Evolutionary conservation across 2,329 filamentous ascomycete genomes (phyloP).

Genomic region (Scedosporium aurantiacum): DNA sequence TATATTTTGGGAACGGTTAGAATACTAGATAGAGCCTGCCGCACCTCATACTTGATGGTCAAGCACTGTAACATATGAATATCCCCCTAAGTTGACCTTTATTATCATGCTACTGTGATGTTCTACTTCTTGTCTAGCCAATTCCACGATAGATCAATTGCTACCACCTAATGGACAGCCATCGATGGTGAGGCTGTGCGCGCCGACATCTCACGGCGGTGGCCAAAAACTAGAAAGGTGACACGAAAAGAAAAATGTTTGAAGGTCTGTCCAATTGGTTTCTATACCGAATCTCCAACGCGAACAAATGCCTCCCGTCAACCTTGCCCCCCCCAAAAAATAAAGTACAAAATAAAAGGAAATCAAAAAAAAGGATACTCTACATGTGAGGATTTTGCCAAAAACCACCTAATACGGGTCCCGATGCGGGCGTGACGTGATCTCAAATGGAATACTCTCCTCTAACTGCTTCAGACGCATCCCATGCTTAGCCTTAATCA

Average conservation of each 20-base stretch:
- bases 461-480: constrained; percentile 21
- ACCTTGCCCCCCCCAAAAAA: not conserved
- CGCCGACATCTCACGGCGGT: too few relatives aligned
- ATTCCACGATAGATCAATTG: too few relatives aligned
- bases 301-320: not conserved
- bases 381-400: not conserved
- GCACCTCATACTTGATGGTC: not conserved
- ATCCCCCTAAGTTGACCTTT: too few relatives aligned
- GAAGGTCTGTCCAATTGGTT: not conserved
- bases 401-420: not conserved
- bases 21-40: too few relatives aligned
- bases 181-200: too few relatives aligned
- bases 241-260: not conserved
- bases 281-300: not conserved
- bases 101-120: too few relatives aligned
- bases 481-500: constrained; percentile 60
- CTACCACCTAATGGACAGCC: too few relatives aligned
- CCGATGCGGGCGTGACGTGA: constrained; percentile 17
- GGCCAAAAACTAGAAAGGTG: too few relatives aligned
- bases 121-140: too few relatives aligned
- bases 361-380: constrained; percentile 5
- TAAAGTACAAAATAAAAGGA: constrained; percentile 4
- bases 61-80: too few relatives aligned
- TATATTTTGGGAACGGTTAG: too few relatives aligned
- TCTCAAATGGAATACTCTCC: constrained; percentile 22